Base-by-base conservation (phyloP, 345 rosid genomes). In the Salix suchowensis region DNA sequence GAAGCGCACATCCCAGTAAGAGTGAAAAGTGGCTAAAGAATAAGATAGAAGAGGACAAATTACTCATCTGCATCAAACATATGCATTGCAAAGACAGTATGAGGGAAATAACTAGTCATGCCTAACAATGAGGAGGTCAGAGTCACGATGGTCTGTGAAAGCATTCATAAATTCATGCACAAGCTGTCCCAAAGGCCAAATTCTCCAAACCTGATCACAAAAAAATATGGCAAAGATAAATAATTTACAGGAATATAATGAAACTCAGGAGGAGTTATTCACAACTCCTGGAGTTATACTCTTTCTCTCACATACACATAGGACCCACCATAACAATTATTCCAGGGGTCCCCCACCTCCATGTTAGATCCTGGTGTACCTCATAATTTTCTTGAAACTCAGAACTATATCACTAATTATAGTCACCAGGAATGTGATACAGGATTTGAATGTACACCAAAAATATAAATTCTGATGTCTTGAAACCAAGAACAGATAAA, bases 141-240 rank as follows among this genome's bases (percentile, higher is more conserved):
- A 96, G 82, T 93, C 98, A 24, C 98, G 97, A 80, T 93, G 99
- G 80, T 96, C 99, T 0, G 97, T 92, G 84, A 96, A 96, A 74
- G 98, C 99, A 86, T 84, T 92, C 97, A 92, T 96, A 82, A 93
- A 96, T 40, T 88, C 85, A 87, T 96, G 91, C 58, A 93, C 72
- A 68, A 85, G 90, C 58, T 89, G 83, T 76, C 98, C 97, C 26
- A 91, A 79, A 4, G 98, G 98, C 86, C 94, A 84, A 84, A 96
- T 89, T 87, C 87, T 92, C 98, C 98, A 93, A 1, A 96, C 90
- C 98, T 93, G 86, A 37, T 65, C 18, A 84, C 77, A 80, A 69
- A 61, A 30, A 28, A 30, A 23, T 23, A 62, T 6, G n/a, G 5
- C 76, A 61, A 58, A 2, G 14, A 37, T 54, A 75, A 55, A 48